Base-by-base conservation (phyloP, 768 basidiomycete species). In the Suillus cothurnatus region DNA sequence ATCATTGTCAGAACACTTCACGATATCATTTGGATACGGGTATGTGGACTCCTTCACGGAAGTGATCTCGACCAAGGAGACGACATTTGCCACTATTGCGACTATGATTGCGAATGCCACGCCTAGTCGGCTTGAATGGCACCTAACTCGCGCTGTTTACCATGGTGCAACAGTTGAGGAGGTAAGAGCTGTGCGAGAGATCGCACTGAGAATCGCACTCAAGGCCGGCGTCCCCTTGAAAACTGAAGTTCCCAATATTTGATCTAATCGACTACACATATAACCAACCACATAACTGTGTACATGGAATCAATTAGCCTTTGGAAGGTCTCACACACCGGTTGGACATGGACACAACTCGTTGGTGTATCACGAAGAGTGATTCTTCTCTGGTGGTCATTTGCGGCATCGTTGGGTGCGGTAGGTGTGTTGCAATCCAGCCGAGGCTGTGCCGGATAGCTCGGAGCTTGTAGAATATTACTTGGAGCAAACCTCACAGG, bases 41-140 rank as follows among this genome's bases (percentile, higher is more conserved):
- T 73, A 82, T 31, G 79, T 76, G 6, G 89, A 90, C 65, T 81
- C 83, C 1, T 81, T 81, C 61, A 78, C 79, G 26, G 79, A 81
- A 0, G 76, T 83, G 26, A 72, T 87, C 15, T 80, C 84, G 0
- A 74, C 78, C 3, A 70, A 83, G 47, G 88, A 91, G 70, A 85
- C 86, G 1, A 85, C 87, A 2, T 90, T 84, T 70, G 79, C 82
- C 17, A 74, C 89, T 67, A 83, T 89, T 19, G 81, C 88, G 14
- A 82, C 87, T 0, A 81, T 89, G 55, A 85, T 91, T 70, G 83
- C 86, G 4, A 80, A 78, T 64, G 88, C 90, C 71, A 83, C 86
- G 39, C 86, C 88, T 0, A 82, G 78, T 43, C 88, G 89, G 70
- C 84, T 87, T 32, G 76, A 67, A n/a, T 91, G 89, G 89, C 89